Conservation (phyloP, 768 basidiomycete species). For the Tricholoma bakamatsutake region DNA sequence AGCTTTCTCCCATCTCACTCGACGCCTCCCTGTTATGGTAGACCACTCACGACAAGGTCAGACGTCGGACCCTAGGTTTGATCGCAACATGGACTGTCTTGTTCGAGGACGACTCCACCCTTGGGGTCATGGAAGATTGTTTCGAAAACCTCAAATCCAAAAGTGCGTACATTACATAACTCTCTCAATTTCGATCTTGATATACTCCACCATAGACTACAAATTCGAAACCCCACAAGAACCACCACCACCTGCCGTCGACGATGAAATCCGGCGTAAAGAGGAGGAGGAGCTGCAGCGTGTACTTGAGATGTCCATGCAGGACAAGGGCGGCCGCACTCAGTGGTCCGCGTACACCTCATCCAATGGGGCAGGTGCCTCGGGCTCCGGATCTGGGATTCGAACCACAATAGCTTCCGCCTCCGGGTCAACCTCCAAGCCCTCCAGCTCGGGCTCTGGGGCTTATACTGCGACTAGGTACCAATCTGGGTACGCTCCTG, state of each 20-base stretch:
- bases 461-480: constrained; percentile 32
- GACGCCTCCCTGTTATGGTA: constrained; percentile 21
- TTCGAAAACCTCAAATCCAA: constrained; percentile 78
- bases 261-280: constrained; percentile 72
- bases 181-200: constrained; percentile 2
- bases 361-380: constrained; percentile 23
- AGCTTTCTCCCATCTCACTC: not conserved
- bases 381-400: constrained; percentile 17
- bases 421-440: constrained; percentile 11
- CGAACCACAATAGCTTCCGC: constrained; percentile 10
- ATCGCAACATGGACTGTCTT: constrained; percentile 82
- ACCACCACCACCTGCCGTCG: constrained; percentile 60
- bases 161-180: constrained; percentile 41
- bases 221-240: constrained; percentile 63
- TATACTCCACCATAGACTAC: constrained; percentile 42
- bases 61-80: constrained; percentile 60
- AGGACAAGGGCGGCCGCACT: constrained; percentile 78
- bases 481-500: constrained; percentile 53
- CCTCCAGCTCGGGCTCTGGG: constrained; percentile 10
- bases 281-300: constrained; percentile 96
- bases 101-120: constrained; percentile 71
- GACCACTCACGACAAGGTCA: constrained; percentile 93
- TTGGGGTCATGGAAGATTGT: constrained; percentile 90
- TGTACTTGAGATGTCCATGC: constrained; percentile 88
- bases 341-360: constrained; percentile 45